Evolutionary conservation across 2,329 filamentous ascomycete species (phyloP).

Genomic region (Fusarium praegraminearum): DNA sequence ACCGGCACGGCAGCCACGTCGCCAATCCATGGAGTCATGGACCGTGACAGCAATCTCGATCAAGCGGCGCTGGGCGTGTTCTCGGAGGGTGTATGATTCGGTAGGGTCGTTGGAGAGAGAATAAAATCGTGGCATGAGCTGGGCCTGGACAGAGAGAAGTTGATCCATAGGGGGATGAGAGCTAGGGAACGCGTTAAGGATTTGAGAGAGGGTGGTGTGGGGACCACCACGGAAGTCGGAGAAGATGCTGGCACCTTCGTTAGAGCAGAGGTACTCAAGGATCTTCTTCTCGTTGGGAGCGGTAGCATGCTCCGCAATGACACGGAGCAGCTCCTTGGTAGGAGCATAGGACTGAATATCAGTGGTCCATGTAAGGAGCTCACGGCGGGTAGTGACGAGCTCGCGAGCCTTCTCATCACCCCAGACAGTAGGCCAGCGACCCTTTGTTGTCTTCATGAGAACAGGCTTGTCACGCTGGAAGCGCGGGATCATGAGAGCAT

Average conservation of each 20-base stretch:
- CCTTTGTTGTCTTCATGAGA: constrained; percentile 79
- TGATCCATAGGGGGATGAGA: constrained; percentile 87
- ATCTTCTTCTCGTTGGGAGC: constrained; percentile 90
- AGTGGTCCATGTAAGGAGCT: constrained; percentile 94
- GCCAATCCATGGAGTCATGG: constrained; percentile 87
- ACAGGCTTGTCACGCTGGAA: constrained; percentile 88
- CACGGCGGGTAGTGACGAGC: constrained; percentile 88
- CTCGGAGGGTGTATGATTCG: constrained; percentile 75
- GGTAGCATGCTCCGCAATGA: constrained; percentile 86
- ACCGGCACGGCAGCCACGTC: constrained; percentile 77
- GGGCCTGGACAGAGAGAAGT: constrained; percentile 82
- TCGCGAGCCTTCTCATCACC: constrained; percentile 88
- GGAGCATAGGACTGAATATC: constrained; percentile 94
- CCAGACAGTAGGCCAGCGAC: constrained; percentile 98
- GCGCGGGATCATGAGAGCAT: constrained; percentile 82
- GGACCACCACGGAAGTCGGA: constrained; percentile 94
- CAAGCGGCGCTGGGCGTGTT: constrained; percentile 78
- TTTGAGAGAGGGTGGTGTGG: constrained; percentile 85
- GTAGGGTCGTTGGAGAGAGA: constrained; percentile 97
- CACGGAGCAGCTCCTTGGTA: constrained; percentile 85
- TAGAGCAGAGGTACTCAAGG: constrained; percentile 85
- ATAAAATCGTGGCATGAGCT: constrained; percentile 98
- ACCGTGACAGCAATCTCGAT: constrained; percentile 98
- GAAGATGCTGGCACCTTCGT: constrained; percentile 91
- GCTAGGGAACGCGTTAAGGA: constrained; percentile 92